These are phyloP conservation scores for Mycosarcoma mackinlayi DNA, from an alignment of 1,284 basidiomycete genomes.

Conservation along the genomic window DNA sequence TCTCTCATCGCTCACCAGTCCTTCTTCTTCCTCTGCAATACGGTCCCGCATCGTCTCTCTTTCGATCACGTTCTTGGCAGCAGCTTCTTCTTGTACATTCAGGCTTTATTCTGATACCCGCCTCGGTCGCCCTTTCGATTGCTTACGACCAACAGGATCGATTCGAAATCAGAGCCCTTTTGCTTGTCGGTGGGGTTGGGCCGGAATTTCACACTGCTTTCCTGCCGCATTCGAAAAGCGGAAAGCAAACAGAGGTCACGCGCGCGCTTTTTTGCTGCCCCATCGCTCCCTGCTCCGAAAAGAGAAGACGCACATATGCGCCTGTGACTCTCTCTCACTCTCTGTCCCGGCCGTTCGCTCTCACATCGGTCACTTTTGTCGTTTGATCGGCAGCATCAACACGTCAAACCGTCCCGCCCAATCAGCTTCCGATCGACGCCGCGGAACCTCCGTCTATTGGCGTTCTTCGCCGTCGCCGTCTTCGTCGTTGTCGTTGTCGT, in stretches of 20 bases:
- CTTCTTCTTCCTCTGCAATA: slow-evolving; percentile 3
- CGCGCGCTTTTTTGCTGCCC: too few species aligned
- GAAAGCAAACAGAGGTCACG: neutral
- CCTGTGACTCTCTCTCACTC: neutral
- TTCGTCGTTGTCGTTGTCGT: neutral
- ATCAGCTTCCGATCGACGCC: too few species aligned
- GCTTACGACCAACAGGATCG: slow-evolving; percentile 3
- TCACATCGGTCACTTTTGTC: slow-evolving; percentile 3
- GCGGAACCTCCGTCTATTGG: slow-evolving; percentile 1
- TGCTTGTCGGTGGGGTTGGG: slow-evolving; percentile 11
- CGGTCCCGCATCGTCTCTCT: neutral
- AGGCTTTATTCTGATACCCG: slow-evolving; percentile 15
- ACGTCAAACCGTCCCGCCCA: too few species aligned
- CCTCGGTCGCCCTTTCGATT: neutral
- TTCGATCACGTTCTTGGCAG: neutral
- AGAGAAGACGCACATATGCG: slow-evolving; percentile 11
- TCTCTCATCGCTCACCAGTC: slow-evolving; percentile 10
- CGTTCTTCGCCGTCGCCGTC: slow-evolving; percentile 1
- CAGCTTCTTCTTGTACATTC: slow-evolving; percentile 1
- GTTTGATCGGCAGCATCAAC: slow-evolving; percentile 4
- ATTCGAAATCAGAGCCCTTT: slow-evolving; percentile 3
- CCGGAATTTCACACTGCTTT: slow-evolving; percentile 17
- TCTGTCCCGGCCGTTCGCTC: slow-evolving; percentile 8
- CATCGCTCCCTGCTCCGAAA: too few species aligned
- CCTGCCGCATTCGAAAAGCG: slow-evolving; percentile 5